phyloP scores from a whole-genome alignment of 2,329 filamentous ascomycete species.

The Paramyrothecium sp. region DNA sequence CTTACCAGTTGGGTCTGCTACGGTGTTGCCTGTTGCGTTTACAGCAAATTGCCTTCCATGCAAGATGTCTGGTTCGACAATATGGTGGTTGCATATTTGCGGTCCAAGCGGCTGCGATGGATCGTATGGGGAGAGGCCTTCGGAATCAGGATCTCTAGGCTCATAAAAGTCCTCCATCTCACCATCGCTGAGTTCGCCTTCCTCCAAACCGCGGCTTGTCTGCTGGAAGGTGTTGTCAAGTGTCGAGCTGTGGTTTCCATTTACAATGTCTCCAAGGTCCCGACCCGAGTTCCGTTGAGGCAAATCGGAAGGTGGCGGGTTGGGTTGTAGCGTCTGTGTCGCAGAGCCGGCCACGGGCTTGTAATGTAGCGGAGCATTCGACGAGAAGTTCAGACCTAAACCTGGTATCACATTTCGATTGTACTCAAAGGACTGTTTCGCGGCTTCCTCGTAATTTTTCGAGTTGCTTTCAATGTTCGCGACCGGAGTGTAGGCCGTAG shows the following conservation, averaged over 20 bases:
- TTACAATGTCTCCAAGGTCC: neutral
- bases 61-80: neutral
- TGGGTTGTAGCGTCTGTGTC: constrained; percentile 1
- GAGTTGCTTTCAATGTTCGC: neutral
- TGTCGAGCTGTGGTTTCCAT: constrained; percentile 6
- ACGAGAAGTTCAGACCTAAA: constrained; percentile 25
- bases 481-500: neutral
- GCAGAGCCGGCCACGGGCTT: neutral
- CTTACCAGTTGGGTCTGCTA: too few species aligned
- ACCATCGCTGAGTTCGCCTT: constrained; percentile 75
- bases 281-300: neutral
- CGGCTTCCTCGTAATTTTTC: constrained; percentile 6
- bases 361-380: neutral
- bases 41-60: too few species aligned
- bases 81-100: neutral
- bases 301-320: neutral
- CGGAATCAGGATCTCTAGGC: constrained; percentile 20
- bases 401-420: constrained; percentile 31
- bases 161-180: constrained; percentile 60
- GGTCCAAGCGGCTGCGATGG: neutral
- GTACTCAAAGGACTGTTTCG: constrained; percentile 17
- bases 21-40: too few species aligned
- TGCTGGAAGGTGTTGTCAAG: neutral
- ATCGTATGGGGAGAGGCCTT: neutral
- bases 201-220: constrained; percentile 47